phyloP scores from a whole-genome alignment of 768 basidiomycete species.

The Amyloporia xantha region DNA sequence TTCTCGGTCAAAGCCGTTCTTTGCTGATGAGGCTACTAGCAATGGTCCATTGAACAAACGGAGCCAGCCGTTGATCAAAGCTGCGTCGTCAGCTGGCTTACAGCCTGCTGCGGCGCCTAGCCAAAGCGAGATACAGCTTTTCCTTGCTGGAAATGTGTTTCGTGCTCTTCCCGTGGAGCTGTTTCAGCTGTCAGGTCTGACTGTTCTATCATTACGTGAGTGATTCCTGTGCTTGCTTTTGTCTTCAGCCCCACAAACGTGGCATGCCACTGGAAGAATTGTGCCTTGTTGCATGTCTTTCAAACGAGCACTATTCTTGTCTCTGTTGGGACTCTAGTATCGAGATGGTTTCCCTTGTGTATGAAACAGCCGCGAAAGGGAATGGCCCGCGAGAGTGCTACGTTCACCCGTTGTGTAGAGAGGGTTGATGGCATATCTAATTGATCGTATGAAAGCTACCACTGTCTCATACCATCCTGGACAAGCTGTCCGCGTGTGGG shows the following conservation, averaged over 20 bases:
- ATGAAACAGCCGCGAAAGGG: too few relatives aligned
- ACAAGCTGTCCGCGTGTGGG: too few relatives aligned
- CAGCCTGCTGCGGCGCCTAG: slow-evolving; percentile 19
- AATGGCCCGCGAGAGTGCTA: too few relatives aligned
- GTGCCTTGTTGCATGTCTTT: neutral
- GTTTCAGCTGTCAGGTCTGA: slow-evolving; percentile 49
- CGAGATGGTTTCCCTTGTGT: too few relatives aligned
- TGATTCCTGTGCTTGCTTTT: slow-evolving; percentile 17
- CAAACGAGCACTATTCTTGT: neutral
- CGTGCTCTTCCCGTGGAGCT: slow-evolving; percentile 48
- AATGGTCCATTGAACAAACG: slow-evolving; percentile 7
- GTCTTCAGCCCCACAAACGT: neutral
- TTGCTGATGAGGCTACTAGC: slow-evolving; percentile 10
- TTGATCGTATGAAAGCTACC: too few relatives aligned
- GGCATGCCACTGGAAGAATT: neutral
- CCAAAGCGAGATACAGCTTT: slow-evolving; percentile 45
- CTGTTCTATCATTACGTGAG: slow-evolving; percentile 60
- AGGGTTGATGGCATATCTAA: too few relatives aligned
- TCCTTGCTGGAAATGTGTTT: slow-evolving; percentile 50
- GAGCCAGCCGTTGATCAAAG: slow-evolving; percentile 7
- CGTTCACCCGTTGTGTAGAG: too few relatives aligned
- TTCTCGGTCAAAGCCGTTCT: slow-evolving; percentile 10
- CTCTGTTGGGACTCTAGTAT: too few relatives aligned
- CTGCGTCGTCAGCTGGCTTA: slow-evolving; percentile 15
- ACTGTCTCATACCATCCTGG: too few relatives aligned